Evolutionary conservation across 1,139 yeast species (phyloP), one percentile per base, ranked within the genome.

Genomic region (Petasospora rhodanensis): DNA sequence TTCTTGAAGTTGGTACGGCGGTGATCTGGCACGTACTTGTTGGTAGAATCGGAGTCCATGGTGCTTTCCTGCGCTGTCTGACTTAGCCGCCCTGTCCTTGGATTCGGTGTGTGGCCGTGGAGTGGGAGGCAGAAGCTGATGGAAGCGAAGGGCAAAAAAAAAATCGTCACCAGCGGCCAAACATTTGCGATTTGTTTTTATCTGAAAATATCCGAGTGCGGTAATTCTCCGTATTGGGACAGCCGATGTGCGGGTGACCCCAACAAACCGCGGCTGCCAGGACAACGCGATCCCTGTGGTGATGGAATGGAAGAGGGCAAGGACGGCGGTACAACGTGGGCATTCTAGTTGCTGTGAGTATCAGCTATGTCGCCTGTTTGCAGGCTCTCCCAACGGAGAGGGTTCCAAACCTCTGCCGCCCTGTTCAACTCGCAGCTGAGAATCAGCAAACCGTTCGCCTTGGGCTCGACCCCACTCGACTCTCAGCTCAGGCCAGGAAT

Each of bases 1-100:
- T 91, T 91, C 61, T 93, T 91, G 68, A 85, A 91, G 58, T 83
- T 86, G 32, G 97, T 87, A 64, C 96, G 86, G 64, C 98, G 86
- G 62, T 91, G 93, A 62, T 91, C 98, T 31, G 98, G 97, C 41
- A 91, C 85, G 62, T 85, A 91, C 65, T 91, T 80, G 51, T 74
- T 72, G 37, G 94, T 78, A 32, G 91, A 73, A 53, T 85, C 91
- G 33, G 84, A 65, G 56, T 81, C 89, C 93, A 83, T 83, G 14
- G 7, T 21, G 12, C n/a, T n/a, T n/a, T n/a, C n/a, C n/a, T n/a
- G n/a, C n/a, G n/a, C n/a, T n/a, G n/a, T n/a, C n/a, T n/a, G n/a
- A 19, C 20, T 18, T 26, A 9, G 14, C 28, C 22, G 28, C 17
- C 28, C 22, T 26, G n/a, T n/a, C 9, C 19, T 9, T 18, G 19